phyloP scores from a whole-genome alignment of 345 rosid genomes.

The Eucalyptus decipiens region DNA sequence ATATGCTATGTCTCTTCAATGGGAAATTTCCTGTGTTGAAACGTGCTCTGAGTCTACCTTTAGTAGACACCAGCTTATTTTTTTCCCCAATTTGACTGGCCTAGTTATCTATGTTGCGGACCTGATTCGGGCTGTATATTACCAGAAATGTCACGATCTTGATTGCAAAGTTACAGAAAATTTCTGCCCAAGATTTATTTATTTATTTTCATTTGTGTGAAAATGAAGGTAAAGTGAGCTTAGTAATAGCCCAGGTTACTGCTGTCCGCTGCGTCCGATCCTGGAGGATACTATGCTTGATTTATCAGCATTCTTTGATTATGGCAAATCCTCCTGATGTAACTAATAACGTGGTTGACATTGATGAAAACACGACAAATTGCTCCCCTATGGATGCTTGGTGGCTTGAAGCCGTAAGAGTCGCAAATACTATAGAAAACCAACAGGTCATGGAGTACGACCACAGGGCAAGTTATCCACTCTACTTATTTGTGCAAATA shows the following conservation, averaged over 20 bases:
- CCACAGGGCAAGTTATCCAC: too few relatives aligned
- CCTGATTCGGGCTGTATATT: too few relatives aligned
- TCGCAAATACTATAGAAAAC: background rate
- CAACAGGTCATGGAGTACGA: too few relatives aligned
- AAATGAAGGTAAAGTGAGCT: background rate
- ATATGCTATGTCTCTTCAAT: background rate
- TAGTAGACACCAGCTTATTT: background rate
- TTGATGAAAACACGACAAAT: background rate
- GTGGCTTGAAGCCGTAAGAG: too few relatives aligned
- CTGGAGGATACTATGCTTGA: slow-evolving; percentile 42
- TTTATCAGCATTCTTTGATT: slow-evolving; percentile 1
- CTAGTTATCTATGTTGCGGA: too few relatives aligned
- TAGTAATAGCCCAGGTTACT: slow-evolving; percentile 40
- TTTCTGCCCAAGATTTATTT: rapidly evolving
- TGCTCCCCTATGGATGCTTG: too few relatives aligned
- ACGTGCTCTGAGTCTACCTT: background rate
- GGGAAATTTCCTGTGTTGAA: background rate
- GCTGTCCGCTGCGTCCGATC: slow-evolving; percentile 55
- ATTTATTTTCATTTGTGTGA: too few relatives aligned
- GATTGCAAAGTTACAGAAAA: too few relatives aligned
- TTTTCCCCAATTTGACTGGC: too few relatives aligned
- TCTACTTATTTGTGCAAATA: too few relatives aligned
- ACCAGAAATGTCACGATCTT: too few relatives aligned
- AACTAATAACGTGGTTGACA: background rate
- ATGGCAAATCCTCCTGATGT: slow-evolving; percentile 5